These are phyloP conservation scores for Talaromyces sp. DNA, from an alignment of 2,329 filamentous ascomycete species.

Conservation along the genomic window DNA sequence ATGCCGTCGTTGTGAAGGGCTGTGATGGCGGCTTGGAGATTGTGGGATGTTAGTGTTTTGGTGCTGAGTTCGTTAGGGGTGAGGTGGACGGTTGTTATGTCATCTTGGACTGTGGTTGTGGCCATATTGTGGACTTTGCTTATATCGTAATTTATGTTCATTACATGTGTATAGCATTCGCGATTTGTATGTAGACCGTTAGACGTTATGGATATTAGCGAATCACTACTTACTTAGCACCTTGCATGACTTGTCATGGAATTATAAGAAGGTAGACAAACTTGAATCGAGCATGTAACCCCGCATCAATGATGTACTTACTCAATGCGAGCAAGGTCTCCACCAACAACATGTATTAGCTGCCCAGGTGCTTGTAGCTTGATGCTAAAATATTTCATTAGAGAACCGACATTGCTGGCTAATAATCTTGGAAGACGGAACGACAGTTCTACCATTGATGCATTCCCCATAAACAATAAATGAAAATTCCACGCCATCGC, in stretches of 20 bases:
- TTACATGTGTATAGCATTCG: background rate
- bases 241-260: background rate
- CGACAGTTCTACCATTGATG: background rate
- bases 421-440: background rate
- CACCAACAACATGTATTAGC: background rate
- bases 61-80: conserved; percentile 16
- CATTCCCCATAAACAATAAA: background rate
- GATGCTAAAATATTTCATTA: background rate
- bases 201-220: background rate
- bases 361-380: background rate
- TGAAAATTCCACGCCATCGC: background rate
- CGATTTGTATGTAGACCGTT: too few species aligned
- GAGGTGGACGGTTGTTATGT: conserved; percentile 17
- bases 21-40: conserved; percentile 25
- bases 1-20: conserved; percentile 38
- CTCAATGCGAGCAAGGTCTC: background rate
- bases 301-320: background rate
- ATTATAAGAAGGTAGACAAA: background rate
- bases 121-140: conserved; percentile 7
- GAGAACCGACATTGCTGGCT: background rate
- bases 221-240: background rate
- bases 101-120: conserved; percentile 11
- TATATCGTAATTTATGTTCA: background rate
- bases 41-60: conserved; percentile 23
- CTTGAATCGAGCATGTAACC: background rate